Evolutionary conservation across 306 rosid genomes (phyloP), one percentile per base, ranked within the genome.

Genomic region (Potentilla sterilis): DNA sequence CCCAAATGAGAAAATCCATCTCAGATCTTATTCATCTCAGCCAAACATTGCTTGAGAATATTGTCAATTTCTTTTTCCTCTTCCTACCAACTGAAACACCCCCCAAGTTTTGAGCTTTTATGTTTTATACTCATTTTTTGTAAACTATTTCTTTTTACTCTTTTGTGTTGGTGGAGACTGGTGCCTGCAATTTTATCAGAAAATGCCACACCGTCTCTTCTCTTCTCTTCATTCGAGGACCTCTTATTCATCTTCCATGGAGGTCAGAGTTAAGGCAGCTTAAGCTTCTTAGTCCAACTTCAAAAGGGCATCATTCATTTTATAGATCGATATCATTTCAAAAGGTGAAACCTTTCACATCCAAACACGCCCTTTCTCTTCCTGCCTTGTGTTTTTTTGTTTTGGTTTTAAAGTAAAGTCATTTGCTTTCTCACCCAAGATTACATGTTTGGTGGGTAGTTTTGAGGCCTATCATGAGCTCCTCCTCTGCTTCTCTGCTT

Each of bases 151-250:
- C 38, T 59, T 71, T 82, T 73, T 65, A 70, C 42, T 77, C 14
- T 55, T 55, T 48, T 83, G 78, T 86, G 80, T 69, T 64, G 89
- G 85, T 82, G 86, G 86, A 73, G 83, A 82, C 75, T 68, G 87
- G 71, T 78, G 78, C 85, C 85, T 82, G 82, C 81, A 69, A 69
- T 81, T 63, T 63, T 78, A 66, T 81, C 89, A 88, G 88, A 82
- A 84, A 83, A 86, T 86, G 91, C 89, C 89, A 79, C 90, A 81
- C 87, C 80, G 80, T 71, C 81, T 81, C 42, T 80, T 90, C 81
- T 81, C 42, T 80, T 90, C 93, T 88, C 94, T 92, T 86, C 73
- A 86, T 84, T 90, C 97, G 97, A 92, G 97, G 88, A 85, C 73
- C 85, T 78, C 80, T 67, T 54, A 35, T 61, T 82, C 55, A 73